Conservation (phyloP, 345 rosid genomes). For the Lepidium aucheri region DNA sequence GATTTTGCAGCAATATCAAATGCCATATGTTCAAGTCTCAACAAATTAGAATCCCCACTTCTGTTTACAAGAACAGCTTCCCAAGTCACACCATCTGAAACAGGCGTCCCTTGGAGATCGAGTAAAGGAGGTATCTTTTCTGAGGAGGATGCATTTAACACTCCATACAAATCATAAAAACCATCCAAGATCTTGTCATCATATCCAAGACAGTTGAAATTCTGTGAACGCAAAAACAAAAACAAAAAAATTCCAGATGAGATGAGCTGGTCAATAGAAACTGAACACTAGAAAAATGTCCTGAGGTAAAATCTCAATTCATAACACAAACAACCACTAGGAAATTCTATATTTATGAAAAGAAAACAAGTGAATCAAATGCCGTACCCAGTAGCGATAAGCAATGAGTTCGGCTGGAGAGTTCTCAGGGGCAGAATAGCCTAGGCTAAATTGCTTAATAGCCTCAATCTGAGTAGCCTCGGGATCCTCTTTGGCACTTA, state of each 20-base stretch:
- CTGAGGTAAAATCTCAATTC: background rate
- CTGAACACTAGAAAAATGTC: background rate
- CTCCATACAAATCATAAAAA: conserved; percentile 82
- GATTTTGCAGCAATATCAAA: conserved; percentile 46
- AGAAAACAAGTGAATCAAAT: background rate
- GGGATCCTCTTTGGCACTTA: conserved; percentile 96
- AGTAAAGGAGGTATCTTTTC: conserved; percentile 82
- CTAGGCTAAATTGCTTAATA: conserved; percentile 85
- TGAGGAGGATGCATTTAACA: conserved; percentile 39
- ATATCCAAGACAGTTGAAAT: conserved; percentile 83
- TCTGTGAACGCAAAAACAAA: conserved; percentile 39
- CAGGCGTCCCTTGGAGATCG: conserved; percentile 79
- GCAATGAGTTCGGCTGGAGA: conserved; percentile 92
- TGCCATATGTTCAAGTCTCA: conserved; percentile 70
- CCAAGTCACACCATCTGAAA: conserved; percentile 56
- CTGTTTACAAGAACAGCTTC: conserved; percentile 90
- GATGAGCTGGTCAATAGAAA: background rate
- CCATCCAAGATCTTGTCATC: conserved; percentile 98
- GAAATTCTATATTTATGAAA: background rate
- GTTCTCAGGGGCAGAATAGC: conserved; percentile 71
- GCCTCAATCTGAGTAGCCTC: conserved; percentile 96
- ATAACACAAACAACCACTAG: background rate
- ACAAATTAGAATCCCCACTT: conserved; percentile 66
- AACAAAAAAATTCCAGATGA: background rate
- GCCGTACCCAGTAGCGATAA: conserved; percentile 76